Conservation (phyloP, 768 basidiomycete genomes). For the Lactifluus pinguis region DNA sequence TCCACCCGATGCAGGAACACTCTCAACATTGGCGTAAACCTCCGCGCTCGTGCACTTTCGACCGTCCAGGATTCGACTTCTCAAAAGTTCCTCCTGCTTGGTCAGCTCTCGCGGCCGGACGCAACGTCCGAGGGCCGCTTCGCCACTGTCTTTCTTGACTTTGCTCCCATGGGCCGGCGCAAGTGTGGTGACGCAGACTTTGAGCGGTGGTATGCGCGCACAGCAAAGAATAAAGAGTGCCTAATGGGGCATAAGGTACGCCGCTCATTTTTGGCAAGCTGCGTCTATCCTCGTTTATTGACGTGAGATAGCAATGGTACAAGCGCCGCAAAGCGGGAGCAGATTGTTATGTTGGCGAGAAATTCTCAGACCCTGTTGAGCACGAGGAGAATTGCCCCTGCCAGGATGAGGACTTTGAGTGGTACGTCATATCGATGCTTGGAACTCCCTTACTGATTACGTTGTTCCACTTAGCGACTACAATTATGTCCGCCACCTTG, state of each 20-base stretch:
- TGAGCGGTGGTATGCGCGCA: slow-evolving; percentile 82
- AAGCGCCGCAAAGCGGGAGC: slow-evolving; percentile 71
- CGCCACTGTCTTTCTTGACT: slow-evolving; percentile 76
- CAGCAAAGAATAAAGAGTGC: slow-evolving; percentile 56
- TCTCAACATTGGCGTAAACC: slow-evolving; percentile 56
- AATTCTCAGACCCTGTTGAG: slow-evolving; percentile 78
- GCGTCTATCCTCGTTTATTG: not conserved
- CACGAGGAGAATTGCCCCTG: slow-evolving; percentile 82
- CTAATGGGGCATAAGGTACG: slow-evolving; percentile 90
- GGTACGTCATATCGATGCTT: slow-evolving; percentile 39
- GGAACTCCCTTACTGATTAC: not conserved
- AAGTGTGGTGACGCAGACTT: slow-evolving; percentile 69
- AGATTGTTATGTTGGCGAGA: slow-evolving; percentile 84
- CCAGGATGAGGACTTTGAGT: slow-evolving; percentile 85
- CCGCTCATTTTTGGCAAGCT: not conserved
- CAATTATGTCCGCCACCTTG: slow-evolving; percentile 70
- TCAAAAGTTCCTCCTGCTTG: slow-evolving; percentile 89
- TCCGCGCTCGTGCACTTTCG: slow-evolving; percentile 70
- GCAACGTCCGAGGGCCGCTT: slow-evolving; percentile 47
- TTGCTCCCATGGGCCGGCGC: slow-evolving; percentile 53
- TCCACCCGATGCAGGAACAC: slow-evolving; percentile 41
- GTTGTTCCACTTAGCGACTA: slow-evolving; percentile 54
- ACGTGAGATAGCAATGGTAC: slow-evolving; percentile 83
- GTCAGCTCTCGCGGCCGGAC: slow-evolving; percentile 58
- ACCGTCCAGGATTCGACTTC: slow-evolving; percentile 94